Percentiles rank a stretch among this genome's conserved stretches.
Conservation (phyloP, 2,329 filamentous ascomycete species). For the Rhynchosporium secalis region DNA sequence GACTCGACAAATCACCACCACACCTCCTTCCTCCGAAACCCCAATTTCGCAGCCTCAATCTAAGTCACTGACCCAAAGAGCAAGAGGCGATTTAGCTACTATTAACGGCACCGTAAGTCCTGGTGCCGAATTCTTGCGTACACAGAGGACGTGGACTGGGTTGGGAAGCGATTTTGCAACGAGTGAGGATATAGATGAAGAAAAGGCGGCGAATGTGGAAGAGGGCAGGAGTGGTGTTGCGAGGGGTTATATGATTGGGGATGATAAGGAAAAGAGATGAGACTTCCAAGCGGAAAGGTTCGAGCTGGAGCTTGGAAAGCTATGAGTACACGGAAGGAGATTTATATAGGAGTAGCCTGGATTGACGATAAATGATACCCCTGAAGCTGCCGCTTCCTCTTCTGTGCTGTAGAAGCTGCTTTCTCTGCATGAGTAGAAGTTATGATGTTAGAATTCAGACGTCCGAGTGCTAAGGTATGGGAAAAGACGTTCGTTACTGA, state of each 20-base stretch:
- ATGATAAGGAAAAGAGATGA: constrained; percentile 43
- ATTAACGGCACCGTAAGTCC: constrained; percentile 88
- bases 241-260: constrained; percentile 79
- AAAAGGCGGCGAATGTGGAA: constrained; percentile 54
- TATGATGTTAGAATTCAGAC: too few species aligned
- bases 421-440: too few species aligned
- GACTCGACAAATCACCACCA: constrained; percentile 3
- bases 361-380: too few species aligned
- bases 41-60: constrained; percentile 39
- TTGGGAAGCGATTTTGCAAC: constrained; percentile 82
- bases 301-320: too few species aligned
- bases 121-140: constrained; percentile 82
- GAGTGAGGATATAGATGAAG: constrained; percentile 54
- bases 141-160: constrained; percentile 86
- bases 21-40: constrained; percentile 3
- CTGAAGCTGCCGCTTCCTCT: too few species aligned
- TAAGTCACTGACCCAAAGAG: constrained; percentile 61
- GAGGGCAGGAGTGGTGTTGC: constrained; percentile 87
- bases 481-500: too few species aligned
- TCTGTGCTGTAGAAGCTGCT: too few species aligned
- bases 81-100: constrained; percentile 70
- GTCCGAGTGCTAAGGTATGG: too few species aligned
- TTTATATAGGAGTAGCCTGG: too few species aligned
- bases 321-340: too few species aligned
- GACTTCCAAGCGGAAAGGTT: not conserved